Evolutionary conservation across 2,329 filamentous ascomycete genomes (phyloP).

Genomic region (Claviceps sorghi): DNA sequence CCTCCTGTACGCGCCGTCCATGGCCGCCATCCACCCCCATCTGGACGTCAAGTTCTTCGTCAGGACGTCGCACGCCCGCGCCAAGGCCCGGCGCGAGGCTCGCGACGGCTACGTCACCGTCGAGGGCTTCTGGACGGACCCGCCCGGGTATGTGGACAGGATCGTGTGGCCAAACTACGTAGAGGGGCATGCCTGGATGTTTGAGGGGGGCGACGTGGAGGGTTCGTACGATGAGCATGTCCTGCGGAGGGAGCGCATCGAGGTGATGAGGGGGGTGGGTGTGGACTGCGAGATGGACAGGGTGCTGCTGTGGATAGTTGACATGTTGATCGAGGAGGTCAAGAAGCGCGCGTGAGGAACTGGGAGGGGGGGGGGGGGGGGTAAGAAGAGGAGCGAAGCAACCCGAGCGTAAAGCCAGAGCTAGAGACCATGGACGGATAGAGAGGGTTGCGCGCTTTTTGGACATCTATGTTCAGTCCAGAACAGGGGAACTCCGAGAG

Average conservation of each 20-base stretch:
- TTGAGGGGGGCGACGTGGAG: constrained; percentile 54
- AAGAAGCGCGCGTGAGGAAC: constrained; percentile 12
- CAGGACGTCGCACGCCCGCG: constrained; percentile 48
- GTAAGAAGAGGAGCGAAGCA: background rate
- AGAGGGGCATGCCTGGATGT: constrained; percentile 66
- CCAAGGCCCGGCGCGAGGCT: constrained; percentile 51
- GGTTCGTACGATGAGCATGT: constrained; percentile 33
- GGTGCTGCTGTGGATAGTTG: constrained; percentile 55
- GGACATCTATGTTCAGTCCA: background rate
- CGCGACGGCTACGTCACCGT: constrained; percentile 65
- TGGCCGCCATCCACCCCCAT: constrained; percentile 39
- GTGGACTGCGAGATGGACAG: constrained; percentile 44
- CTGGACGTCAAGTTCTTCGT: constrained; percentile 72
- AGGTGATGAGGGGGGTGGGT: constrained; percentile 31
- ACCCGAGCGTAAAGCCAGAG: too few species aligned
- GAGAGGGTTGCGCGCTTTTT: background rate
- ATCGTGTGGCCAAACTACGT: constrained; percentile 96
- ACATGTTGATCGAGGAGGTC: constrained; percentile 38
- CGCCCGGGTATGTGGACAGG: constrained; percentile 82
- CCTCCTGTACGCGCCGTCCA: constrained; percentile 53
- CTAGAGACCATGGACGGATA: background rate
- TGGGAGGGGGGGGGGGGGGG: background rate
- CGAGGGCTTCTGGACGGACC: constrained; percentile 90
- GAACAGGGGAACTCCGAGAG: background rate
- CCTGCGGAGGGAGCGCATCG: constrained; percentile 28